Conservation (phyloP, 257 asterid genomes). For the Cruciata laevipes region DNA sequence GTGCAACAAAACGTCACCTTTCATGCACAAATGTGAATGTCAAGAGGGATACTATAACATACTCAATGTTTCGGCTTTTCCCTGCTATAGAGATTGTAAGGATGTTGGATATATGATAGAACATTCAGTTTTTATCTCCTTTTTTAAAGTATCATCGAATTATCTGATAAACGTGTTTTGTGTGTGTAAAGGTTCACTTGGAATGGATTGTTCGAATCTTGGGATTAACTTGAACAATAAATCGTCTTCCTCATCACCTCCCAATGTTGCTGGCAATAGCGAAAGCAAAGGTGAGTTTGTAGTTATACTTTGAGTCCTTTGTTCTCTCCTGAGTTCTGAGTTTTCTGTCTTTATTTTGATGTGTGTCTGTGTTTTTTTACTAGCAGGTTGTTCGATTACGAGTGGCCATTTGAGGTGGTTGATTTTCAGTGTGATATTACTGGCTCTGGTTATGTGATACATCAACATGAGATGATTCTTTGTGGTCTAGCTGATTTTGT, state of each 20-base stretch:
- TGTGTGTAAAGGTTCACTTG: slow-evolving; percentile 47
- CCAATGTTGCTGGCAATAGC: slow-evolving; percentile 22
- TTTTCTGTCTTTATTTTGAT: neutral
- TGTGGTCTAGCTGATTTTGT: neutral
- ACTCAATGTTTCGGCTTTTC: slow-evolving; percentile 47
- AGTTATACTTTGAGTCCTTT: neutral
- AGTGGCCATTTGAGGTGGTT: slow-evolving; percentile 25
- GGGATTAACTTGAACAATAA: slow-evolving; percentile 30
- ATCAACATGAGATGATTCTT: slow-evolving; percentile 1
- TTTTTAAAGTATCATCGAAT: neutral
- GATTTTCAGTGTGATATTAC: slow-evolving; percentile 25
- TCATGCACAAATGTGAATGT: slow-evolving; percentile 44
- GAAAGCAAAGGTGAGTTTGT: slow-evolving; percentile 29
- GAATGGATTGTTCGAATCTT: slow-evolving; percentile 39
- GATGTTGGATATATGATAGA: neutral
- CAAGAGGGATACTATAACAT: slow-evolving; percentile 51
- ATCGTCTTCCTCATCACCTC: slow-evolving; percentile 26
- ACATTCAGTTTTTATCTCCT: too few relatives aligned
- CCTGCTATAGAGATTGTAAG: slow-evolving; percentile 66
- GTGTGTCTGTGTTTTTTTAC: neutral
- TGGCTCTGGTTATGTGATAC: slow-evolving; percentile 26
- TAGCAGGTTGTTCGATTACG: slow-evolving; percentile 22
- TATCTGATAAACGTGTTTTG: neutral
- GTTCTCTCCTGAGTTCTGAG: neutral
- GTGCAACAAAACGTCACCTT: slow-evolving; percentile 41